A percentile compares a stretch with the other conserved stretches of the same genome.
phyloP scores from a whole-genome alignment of 257 asterid genomes.

The Solanum bulbocastanum region DNA sequence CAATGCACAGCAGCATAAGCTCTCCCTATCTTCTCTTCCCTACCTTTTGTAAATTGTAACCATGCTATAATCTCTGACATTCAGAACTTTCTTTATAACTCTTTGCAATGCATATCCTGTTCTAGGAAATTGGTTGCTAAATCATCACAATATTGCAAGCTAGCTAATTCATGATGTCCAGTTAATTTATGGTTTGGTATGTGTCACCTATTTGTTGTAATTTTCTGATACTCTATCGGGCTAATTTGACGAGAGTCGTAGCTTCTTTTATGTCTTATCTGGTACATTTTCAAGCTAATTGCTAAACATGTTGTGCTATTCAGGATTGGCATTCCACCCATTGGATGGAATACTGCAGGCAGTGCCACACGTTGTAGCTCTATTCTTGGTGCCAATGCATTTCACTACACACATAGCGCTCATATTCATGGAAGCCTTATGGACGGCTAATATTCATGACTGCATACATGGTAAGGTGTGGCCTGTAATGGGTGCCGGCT shows the following conservation, averaged over 20 bases:
- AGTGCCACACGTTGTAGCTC: slow-evolving; percentile 69
- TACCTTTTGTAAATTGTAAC: not conserved
- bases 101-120: not conserved
- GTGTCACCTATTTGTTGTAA: not conserved
- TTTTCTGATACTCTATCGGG: not conserved
- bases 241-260: not conserved
- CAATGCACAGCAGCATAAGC: not conserved
- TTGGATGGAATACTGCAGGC: slow-evolving; percentile 94
- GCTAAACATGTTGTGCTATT: not conserved
- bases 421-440: slow-evolving; percentile 62
- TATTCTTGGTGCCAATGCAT: slow-evolving; percentile 69
- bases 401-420: slow-evolving; percentile 69
- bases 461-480: slow-evolving; percentile 81
- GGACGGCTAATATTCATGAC: slow-evolving; percentile 96
- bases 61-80: not conserved
- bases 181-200: not conserved
- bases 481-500: slow-evolving; percentile 99
- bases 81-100: not conserved
- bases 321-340: slow-evolving; percentile 96
- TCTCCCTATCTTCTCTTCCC: not conserved
- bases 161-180: not conserved
- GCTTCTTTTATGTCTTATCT: not conserved
- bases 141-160: not conserved
- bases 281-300: no score
- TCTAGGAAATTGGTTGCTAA: not conserved